Base-by-base conservation (phyloP, 805 yeast species). In the Yamadazyma olivae region DNA sequence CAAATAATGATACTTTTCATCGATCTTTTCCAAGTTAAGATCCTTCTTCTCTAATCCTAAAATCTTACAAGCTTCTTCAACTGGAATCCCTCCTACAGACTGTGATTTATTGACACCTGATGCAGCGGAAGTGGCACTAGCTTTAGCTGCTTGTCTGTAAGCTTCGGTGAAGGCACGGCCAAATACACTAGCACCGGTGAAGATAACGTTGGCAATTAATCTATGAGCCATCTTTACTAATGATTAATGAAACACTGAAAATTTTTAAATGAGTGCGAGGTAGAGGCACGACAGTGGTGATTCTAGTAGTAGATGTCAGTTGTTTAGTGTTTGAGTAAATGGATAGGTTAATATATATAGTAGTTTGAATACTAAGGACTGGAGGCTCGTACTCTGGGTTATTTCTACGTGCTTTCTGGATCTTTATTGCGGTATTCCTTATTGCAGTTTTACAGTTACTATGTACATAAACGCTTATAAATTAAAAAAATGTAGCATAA, bases 81-180 rank as follows among this genome's bases (percentile, higher is more conserved):
- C 70, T 5, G 89, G 70, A 32, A 93, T 79, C 24, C 96, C 98
- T 16, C 83, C 82, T 23, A 71, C 74, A 42, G 87, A 79, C 20
- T 75, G 67, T 35, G 75, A 72, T 49, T 64, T 65, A 24, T 65
- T 61, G 6, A 66, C 66, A 6, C 51, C 56, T 27, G 53, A 50
- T 59, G 55, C 69, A 15, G 83, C 70, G 19, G 87, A 77, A 19
- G 86, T 75, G 2, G 91, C 88, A n/a, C 95, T 80, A 36, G 90
- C 90, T 35, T 91, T 86, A 13, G 98, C 96, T 2, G 95, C 95
- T 65, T 93, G 98, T 53, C 82, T 84, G 71, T 91, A 93, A 0
- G 99, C 98, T 59, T 89, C 95, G n/a, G 88, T 74, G 59, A 93
- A 93, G 0, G 99, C 99, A 50, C 86, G 78, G 39, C 98, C 97